These are phyloP conservation scores for Cyberlindnera samutprakarnensis DNA, from an alignment of 805 yeast genomes.

Conservation along the genomic window DNA sequence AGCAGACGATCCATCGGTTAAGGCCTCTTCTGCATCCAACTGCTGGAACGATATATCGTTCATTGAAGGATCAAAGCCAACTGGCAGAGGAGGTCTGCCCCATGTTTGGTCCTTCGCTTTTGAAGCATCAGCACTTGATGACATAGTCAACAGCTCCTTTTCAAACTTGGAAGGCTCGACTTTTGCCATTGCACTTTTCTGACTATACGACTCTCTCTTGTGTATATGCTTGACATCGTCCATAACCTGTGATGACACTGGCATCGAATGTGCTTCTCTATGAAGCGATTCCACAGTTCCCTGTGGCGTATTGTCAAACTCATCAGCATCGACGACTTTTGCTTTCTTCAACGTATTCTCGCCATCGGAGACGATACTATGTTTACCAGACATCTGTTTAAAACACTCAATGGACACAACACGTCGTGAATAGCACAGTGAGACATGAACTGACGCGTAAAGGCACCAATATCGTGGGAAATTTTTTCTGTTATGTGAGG, in stretches of 20 bases:
- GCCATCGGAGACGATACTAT: no score
- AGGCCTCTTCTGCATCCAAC: constrained; percentile 86
- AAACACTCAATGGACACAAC: no score
- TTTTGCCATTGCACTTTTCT: constrained; percentile 21
- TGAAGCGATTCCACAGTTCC: constrained; percentile 18
- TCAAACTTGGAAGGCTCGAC: constrained; percentile 43
- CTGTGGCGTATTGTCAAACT: constrained; percentile 9
- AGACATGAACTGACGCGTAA: no score
- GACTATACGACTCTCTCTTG: constrained; percentile 20
- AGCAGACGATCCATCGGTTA: constrained; percentile 46
- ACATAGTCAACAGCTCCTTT: constrained; percentile 40
- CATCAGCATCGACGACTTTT: constrained; percentile 8
- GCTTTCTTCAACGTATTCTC: constrained; percentile 8
- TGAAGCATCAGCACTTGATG: constrained; percentile 25
- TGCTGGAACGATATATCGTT: constrained; percentile 76
- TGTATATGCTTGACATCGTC: constrained; percentile 16
- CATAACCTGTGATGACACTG: constrained; percentile 16
- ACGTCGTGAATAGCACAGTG: no score
- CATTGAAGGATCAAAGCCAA: constrained; percentile 37
- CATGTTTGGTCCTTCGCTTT: constrained; percentile 29
- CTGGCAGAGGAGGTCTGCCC: constrained; percentile 53
- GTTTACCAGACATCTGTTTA: no score
- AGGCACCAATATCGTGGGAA: no score
- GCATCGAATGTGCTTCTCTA: constrained; percentile 21
- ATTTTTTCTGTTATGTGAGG: no score